Evolutionary conservation across 2,329 filamentous ascomycete genomes (phyloP), one percentile per base, ranked within the genome.

Genomic region (Diaporthe ampelina): DNA sequence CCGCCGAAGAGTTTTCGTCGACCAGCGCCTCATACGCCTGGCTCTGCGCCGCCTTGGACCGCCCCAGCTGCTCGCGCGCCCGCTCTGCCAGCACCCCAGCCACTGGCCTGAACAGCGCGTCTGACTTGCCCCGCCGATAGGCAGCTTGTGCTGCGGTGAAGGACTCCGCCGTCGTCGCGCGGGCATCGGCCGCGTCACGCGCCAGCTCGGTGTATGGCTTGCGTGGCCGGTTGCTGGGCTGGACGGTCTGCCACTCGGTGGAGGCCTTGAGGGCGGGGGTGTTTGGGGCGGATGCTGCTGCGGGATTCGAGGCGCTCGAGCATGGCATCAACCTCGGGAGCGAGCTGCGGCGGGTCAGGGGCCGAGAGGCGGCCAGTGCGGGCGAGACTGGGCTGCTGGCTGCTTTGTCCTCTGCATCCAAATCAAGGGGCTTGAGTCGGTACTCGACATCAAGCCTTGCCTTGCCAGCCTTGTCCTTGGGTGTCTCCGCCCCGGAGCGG

Each of bases 61-160:
- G 85, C 17, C 86, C 88, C 6, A 89, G 86, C 74, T 91, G 88
- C 61, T 94, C 91, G 29, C 92, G 91, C 1, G 91, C 93, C 15
- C 93, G 86, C 69, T 94, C 90, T 0, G 91, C 88, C 81, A 97
- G 97, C 80, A 94, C 94, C 0, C 89, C 91, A 11, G 94, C 94
- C 0, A 91, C 95, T 73, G 92, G 93, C 29, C 92, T 90, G 85
- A 94, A 95, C 4, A 96, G 85, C 0, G 88, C 92, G 76, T 95
- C 91, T 0, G 94, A 95, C 77, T 89, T 92, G 29, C 88, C 88
- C 21, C 85, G 85, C 45, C 84, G 85, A 73, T 81, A 84, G 29
- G 87, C 83, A 6, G 84, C 81, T 0, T 83, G 78, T 0, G 87
- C 88, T 0, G 85, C 83, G 9, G 80, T 76, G 72, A 79, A 82